Base-by-base conservation (phyloP, 768 basidiomycete species). In the Lenzites betulinus region DNA sequence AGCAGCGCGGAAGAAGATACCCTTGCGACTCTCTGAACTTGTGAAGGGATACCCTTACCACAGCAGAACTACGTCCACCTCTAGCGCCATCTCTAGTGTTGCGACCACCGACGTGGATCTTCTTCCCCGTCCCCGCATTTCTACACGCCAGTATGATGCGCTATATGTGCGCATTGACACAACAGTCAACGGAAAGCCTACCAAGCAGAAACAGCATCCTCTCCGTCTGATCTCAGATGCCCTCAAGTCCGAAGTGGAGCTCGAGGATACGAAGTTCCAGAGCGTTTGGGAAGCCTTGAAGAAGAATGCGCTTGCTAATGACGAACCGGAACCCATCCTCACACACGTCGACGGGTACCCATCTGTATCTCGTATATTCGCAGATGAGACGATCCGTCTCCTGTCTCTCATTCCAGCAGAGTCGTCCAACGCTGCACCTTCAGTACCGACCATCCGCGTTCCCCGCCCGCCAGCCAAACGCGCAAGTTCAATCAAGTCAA, bases 11-110 rank as follows among this genome's bases (percentile, higher is more conserved):
- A 78, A 79, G 59, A 77, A 82, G 53, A 79, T 92, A 77, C 90
- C 91, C 3, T 81, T 80, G 20, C 87, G 90, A 33, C 81, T 93
- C 3, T 75, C 82, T 20, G 89, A 92, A 60, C 81, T 92, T 6
- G 82, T 92, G 36, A 78, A 83, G 54, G 73, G 82, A 26, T 93
- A 92, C 64, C 90, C 90, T 5, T 91, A 87, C 69, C 60, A 47
- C 58, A 72, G n/a, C 30, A 41, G 49, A 23, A 58, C 42, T 22
- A 30, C 55, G 28, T 56, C 75, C 72, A 57, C 73, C 63, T 60
- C 47, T n/a, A 60, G 64, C 63, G 54, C 74, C 30, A 52, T 76
- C 12, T 41, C 57, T 11, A 43, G 71, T 39, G 73, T 79, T 50
- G 30, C 11, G 4, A 4, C 30, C 4, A 4, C 30, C 11, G 30